A percentile compares a stretch with the other conserved stretches of the same genome.
Conservation (phyloP, 1,284 basidiomycete genomes). For the Trametes versicolor region DNA sequence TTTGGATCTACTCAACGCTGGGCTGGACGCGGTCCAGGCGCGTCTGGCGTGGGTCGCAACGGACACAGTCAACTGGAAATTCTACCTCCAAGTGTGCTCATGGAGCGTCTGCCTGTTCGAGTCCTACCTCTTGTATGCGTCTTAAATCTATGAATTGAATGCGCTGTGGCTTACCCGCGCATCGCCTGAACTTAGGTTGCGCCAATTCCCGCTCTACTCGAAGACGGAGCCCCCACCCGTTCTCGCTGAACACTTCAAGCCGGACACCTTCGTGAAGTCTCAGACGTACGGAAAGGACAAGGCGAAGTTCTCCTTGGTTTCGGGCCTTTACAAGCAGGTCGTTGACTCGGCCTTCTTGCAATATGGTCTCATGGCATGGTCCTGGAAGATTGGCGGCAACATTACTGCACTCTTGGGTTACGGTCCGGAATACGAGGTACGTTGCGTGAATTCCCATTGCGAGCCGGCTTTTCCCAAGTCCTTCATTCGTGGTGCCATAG, state of each 20-base stretch:
- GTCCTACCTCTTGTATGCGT: constrained; percentile 79
- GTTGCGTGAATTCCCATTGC: constrained; percentile 28
- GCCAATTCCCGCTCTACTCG: constrained; percentile 88
- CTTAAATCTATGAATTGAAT: neutral
- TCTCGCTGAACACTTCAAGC: constrained; percentile 77
- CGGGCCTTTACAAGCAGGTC: constrained; percentile 77
- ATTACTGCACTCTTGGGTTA: constrained; percentile 66
- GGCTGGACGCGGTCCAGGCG: constrained; percentile 62
- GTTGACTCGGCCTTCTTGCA: constrained; percentile 80
- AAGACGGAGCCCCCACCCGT: constrained; percentile 82
- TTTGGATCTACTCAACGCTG: constrained; percentile 39
- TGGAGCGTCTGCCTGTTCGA: constrained; percentile 88
- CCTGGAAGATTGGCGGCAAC: constrained; percentile 73
- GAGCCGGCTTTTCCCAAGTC: neutral
- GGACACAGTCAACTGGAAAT: constrained; percentile 49
- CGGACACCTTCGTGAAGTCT: constrained; percentile 86
- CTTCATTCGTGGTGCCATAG: neutral
- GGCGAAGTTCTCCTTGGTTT: constrained; percentile 84
- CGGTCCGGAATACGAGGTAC: constrained; percentile 72
- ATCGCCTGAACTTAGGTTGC: constrained; percentile 56
- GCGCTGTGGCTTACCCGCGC: neutral
- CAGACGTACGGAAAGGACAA: constrained; percentile 94
- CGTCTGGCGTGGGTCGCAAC: constrained; percentile 51
- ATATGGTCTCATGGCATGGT: constrained; percentile 82
- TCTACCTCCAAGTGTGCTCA: constrained; percentile 67